Percentiles rank a stretch among this genome's conserved stretches.
phyloP scores from a whole-genome alignment of 2,329 filamentous ascomycete species.

The Clonostachys byssicola region DNA sequence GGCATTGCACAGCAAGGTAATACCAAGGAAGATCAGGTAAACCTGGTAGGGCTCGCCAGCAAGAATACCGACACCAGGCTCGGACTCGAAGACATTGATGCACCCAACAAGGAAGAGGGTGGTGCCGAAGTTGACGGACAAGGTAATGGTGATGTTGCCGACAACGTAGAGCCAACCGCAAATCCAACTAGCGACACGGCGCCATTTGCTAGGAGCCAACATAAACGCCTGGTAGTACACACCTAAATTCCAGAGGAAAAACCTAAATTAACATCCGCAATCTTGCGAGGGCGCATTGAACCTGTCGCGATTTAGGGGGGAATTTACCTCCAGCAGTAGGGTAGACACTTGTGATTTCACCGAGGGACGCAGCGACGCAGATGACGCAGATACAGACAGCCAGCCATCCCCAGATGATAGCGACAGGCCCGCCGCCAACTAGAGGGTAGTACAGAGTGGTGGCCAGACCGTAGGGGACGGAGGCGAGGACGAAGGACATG shows the following conservation, averaged over 20 bases:
- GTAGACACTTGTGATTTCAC: constrained; percentile 72
- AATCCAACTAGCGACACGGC: constrained; percentile 63
- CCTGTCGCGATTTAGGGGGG: neutral
- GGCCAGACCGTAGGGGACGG: constrained; percentile 69
- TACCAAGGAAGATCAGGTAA: constrained; percentile 66
- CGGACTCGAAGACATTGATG: constrained; percentile 49
- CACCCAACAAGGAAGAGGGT: constrained; percentile 57
- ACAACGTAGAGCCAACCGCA: constrained; percentile 75
- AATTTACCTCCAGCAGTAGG: constrained; percentile 64
- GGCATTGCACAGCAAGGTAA: constrained; percentile 60
- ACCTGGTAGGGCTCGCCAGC: constrained; percentile 57
- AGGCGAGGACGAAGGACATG: constrained; percentile 74
- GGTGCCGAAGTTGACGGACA: constrained; percentile 80
- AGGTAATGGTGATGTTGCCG: constrained; percentile 77
- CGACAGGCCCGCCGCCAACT: constrained; percentile 60
- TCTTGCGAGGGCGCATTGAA: neutral
- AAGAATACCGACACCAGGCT: constrained; percentile 36
- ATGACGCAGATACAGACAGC: constrained; percentile 65
- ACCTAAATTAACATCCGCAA: neutral
- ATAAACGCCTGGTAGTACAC: constrained; percentile 80
- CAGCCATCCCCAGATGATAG: constrained; percentile 72
- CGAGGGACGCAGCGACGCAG: constrained; percentile 66
- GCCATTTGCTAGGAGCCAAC: constrained; percentile 58
- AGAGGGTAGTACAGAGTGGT: constrained; percentile 68
- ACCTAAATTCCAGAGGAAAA: constrained; percentile 14